Evolutionary conservation across 1,284 basidiomycete genomes (phyloP).

Genomic region (Moniliophthora roreri): DNA sequence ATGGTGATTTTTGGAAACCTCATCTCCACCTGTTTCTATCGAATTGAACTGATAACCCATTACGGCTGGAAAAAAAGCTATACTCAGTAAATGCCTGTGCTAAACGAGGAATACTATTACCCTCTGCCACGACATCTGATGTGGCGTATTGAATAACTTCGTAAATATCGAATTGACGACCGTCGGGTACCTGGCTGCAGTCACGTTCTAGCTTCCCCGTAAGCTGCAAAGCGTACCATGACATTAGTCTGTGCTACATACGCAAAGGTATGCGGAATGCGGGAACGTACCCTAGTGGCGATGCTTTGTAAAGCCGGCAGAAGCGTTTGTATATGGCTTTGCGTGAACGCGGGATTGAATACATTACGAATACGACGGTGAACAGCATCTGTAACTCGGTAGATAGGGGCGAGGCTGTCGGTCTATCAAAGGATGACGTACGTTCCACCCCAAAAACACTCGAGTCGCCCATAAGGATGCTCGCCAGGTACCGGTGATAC

Average conservation of each 20-base stretch:
- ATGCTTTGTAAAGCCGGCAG: constrained; percentile 2
- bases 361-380: not conserved
- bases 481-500: not conserved
- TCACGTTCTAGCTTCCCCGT: not conserved
- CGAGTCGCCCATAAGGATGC: not conserved
- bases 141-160: constrained; percentile 4
- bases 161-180: not conserved
- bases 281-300: not conserved
- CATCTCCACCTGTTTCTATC: not conserved
- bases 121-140: not conserved
- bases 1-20: not conserved
- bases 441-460: not conserved
- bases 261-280: too few relatives aligned
- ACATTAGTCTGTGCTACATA: not conserved
- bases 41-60: constrained; percentile 6
- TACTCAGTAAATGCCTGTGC: not conserved
- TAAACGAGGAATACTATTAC: not conserved
- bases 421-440: not conserved
- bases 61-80: not conserved
- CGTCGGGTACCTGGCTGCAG: not conserved
- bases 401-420: not conserved
- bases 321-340: not conserved
- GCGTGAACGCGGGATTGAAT: constrained; percentile 6
- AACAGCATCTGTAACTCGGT: not conserved
- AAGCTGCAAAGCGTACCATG: not conserved